Base-by-base conservation (phyloP, 1,284 basidiomycete genomes). In the Moniliella sp. region DNA sequence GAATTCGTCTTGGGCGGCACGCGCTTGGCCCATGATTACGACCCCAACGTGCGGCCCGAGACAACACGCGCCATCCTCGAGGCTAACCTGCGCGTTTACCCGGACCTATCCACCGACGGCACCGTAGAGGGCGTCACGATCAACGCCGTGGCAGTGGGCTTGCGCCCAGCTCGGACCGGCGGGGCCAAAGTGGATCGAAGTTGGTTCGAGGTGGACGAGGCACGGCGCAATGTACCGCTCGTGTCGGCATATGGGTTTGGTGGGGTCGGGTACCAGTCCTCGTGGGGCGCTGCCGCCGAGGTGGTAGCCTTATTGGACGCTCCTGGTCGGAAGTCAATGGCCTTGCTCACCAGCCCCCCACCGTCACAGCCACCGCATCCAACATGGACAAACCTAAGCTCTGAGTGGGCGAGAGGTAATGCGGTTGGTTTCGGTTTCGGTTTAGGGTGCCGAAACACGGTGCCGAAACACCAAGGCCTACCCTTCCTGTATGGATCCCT, bases 1-100 rank as follows among this genome's bases (percentile, higher is more conserved):
- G 41, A 41, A 1, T 41, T 48, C 8, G 35, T 54, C 21, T 44
- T 48, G 12, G 51, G 51, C 21, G 51, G 51, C 2, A 54, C 51
- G 5, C 30, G 51, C 4, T 34, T 48, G 5, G 26, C 39, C n/a
- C 32, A 40, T 18, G 43, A 51, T 27, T 41, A n/a, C n/a, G 37
- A 42, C 13, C 28, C 32, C 3, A 11, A 30, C 3, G 33, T 41
- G 5, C 23, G 43, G 8, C 25, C 28, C 8, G 43, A 40, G 5
- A 52, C 48, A 2, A 50, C 50, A 4, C 27, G n/a, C 4, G 36
- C 15, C 8, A 50, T 52, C n/a, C 32, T 52, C 11, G 16, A 35
- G n/a, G 25, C 43, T 5, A 48, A 39, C 17, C 23, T 52, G 2
- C 27, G 15, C 2, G 27, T 48, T 5, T 33, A 36, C 1, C 48